Percentiles rank a stretch among this genome's conserved stretches.
These are phyloP conservation scores for Annulohypoxylon stygium DNA, from an alignment of 495 filamentous ascomycete species.

Conservation along the genomic window DNA sequence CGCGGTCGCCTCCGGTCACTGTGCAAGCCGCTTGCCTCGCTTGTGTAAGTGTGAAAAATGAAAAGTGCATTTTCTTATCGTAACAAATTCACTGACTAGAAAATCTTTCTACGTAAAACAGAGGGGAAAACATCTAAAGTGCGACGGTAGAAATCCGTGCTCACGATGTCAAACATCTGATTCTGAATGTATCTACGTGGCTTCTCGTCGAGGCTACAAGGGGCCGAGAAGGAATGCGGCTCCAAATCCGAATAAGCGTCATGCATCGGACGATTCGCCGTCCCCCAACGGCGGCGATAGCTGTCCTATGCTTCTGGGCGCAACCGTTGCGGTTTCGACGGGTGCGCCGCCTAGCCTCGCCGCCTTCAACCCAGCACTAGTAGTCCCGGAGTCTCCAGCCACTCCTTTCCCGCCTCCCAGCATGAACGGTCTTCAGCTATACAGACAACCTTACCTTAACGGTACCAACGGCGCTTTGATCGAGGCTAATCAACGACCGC, in stretches of 20 bases:
- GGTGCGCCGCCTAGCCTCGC: conserved; percentile 46
- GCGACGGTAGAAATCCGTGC: conserved; percentile 62
- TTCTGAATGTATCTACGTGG: conserved; percentile 62
- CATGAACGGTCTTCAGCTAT: conserved; percentile 53
- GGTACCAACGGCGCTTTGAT: conserved; percentile 51
- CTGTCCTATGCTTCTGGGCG: conserved; percentile 63
- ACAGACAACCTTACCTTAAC: conserved; percentile 55
- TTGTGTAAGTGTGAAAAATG: conserved; percentile 56
- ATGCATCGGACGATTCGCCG: conserved; percentile 63
- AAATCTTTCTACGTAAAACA: conserved; percentile 42
- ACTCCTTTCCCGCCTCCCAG: conserved; percentile 54
- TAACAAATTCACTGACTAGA: conserved; percentile 27
- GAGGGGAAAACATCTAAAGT: conserved; percentile 66
- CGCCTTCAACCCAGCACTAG: conserved; percentile 56
- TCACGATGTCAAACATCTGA: conserved; percentile 58
- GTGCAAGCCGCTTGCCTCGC: conserved; percentile 63
- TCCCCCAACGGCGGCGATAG: conserved; percentile 52
- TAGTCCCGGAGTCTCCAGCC: conserved; percentile 56
- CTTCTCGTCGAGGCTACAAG: conserved; percentile 66
- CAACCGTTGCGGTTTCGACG: conserved; percentile 42
- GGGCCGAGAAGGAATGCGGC: conserved; percentile 59
- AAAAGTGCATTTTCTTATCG: background rate
- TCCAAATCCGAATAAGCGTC: conserved; percentile 65
- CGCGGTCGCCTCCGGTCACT: conserved; percentile 54
- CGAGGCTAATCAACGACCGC: conserved; percentile 48